A percentile compares a stretch with the other conserved stretches of the same genome.
These are phyloP conservation scores for Trichophyton schoenleinii DNA, from an alignment of 2,329 filamentous ascomycete species.

Conservation along the genomic window DNA sequence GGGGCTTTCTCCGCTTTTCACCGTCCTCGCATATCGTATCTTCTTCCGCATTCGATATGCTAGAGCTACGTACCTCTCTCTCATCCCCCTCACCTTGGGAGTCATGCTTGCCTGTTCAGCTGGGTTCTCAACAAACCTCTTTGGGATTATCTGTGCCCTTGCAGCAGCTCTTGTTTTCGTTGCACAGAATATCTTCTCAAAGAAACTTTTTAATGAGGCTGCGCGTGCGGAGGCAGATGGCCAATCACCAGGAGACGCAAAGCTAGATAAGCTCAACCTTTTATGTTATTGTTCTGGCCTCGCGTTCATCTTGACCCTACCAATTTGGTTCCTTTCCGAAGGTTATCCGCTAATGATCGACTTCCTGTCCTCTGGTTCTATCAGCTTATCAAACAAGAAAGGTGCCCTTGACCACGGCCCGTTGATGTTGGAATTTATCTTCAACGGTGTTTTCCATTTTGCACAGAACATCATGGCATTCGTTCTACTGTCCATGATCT, in stretches of 20 bases:
- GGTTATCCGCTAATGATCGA: conserved; percentile 66
- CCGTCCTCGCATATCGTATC: conserved; percentile 80
- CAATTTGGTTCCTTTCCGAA: conserved; percentile 89
- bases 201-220: conserved; percentile 92
- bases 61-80: conserved; percentile 69
- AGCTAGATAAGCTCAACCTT: conserved; percentile 91
- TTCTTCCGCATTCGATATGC: conserved; percentile 85
- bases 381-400: conserved; percentile 64
- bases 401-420: conserved; percentile 54
- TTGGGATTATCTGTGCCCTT: conserved; percentile 82
- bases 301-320: conserved; percentile 74
- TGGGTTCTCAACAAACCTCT: conserved; percentile 74
- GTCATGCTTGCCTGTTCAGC: conserved; percentile 94
- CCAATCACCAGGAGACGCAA: conserved; percentile 51
- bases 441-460: conserved; percentile 96
- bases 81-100: conserved; percentile 84
- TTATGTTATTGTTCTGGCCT: conserved; percentile 93
- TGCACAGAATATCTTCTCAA: conserved; percentile 96
- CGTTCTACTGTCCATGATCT: conserved; percentile 79
- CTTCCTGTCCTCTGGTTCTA: conserved; percentile 65
- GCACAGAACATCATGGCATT: conserved; percentile 94
- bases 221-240: conserved; percentile 68
- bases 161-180: conserved; percentile 90
- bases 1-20: conserved; percentile 88
- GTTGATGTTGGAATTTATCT: conserved; percentile 70